Evolutionary conservation across 495 filamentous ascomycete species (phyloP), one percentile per base, ranked within the genome.

Genomic region (Aspergillus ostianus): DNA sequence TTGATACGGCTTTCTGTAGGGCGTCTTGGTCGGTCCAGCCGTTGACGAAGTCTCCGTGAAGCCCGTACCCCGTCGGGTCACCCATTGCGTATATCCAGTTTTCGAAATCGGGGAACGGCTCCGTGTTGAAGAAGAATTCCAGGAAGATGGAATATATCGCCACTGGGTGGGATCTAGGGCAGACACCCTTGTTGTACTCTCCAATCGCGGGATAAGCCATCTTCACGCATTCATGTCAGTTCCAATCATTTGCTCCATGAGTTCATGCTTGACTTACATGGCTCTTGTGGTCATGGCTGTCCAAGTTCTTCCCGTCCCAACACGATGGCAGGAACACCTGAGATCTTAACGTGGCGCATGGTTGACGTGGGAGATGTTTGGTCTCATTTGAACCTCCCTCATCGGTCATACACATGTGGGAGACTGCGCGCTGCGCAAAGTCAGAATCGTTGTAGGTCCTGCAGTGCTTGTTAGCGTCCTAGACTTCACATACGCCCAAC

Each of bases 131-230:
- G 67, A 85, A 81, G 36, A 87, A 77, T 73, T 91, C 89, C 64
- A 81, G 85, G 74, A 91, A 90, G 53, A 91, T 73, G 44, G 87
- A 85, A 61, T 85, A 74, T 5, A 87, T 73, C 19, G 83, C 83
- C 5, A 76, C 67, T 0, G 86, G 85, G 75, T 90, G 90, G 54
- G 66, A 63, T 30, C 60, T 15, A 4, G 64, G 68, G 48, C 70
- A 70, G 18, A 64, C 57, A 32, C 68, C 68, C 27, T 61, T 53
- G 51, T 71, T 70, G 46, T 68, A 71, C 23, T 66, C 66, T 6
- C 66, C 70, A 23, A 64, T 57, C 21, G 41, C 63, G 2, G 67
- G 70, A 58, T 73, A 73, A 26, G 68, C 58, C 58, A 70, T 67
- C 67, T 70, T 20, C 13, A 26, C 21, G 8, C 8, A 50, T 10